Base-by-base conservation (phyloP, 805 yeast genomes). In the Schwanniomyces pseudopolymorphus region DNA sequence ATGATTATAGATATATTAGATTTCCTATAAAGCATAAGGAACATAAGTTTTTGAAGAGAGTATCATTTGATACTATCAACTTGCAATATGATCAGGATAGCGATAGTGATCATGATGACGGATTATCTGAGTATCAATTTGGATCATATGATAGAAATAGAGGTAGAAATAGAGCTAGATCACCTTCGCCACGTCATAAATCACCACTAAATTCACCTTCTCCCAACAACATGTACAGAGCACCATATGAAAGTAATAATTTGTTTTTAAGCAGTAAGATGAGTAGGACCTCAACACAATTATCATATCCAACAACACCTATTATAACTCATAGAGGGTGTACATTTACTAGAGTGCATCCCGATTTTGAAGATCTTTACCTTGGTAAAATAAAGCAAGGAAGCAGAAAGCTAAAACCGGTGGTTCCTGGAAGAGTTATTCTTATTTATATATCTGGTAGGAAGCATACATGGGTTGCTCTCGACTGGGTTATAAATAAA, bases 381-480 rank as follows among this genome's bases (percentile, higher is more conserved):
- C 54, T 66, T 13, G 68, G 70, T 2, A 62, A 69, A 38, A 50
- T 75, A 24, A 52, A 59, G 27, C 58, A 63, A 31, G 35, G 35
- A 7, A 39, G 45, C 14, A 47, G 45, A 9, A 42, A 28, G 26
- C 42, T 58, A 19, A 52, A 52, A 13, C 77, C 80, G 0, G 70
- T 75, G 0, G 61, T 81, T 39, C 81, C 82, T 0, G 69, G 71
- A 33, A 70, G 90, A 55, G 75, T 77, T 1, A 70, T 86, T 4
- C 58, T 87, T 59, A 81, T 84, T 24, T 85, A 85, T 58, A 70
- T 87, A 25, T 74, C 83, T 53, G 95, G 89, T 2, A 69, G 92
- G 48, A 74, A 70, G 45, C 92, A 87, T 66, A 84, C 94, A 0
- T 87, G 96, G 96, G 89, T 85, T 9, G 83, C 89, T 1, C 63